These are phyloP conservation scores for Golubevia pallescens DNA, from an alignment of 1,284 basidiomycete species.

Conservation along the genomic window DNA sequence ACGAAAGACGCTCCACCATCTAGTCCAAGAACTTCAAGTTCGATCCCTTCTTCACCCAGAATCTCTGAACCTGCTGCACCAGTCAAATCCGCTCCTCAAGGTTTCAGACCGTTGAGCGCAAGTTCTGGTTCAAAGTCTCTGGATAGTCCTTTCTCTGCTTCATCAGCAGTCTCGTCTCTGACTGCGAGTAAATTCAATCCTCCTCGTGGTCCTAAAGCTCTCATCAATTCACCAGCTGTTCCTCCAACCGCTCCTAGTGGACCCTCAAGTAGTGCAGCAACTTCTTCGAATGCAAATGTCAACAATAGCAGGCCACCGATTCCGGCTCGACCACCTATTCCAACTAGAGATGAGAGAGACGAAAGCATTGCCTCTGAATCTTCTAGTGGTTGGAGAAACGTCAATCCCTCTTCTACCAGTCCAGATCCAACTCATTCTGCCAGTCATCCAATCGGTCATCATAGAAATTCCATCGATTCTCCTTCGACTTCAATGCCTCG, in stretches of 20 bases:
- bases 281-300: not conserved
- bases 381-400: not conserved
- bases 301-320: not conserved
- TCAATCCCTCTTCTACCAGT: not conserved
- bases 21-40: not conserved
- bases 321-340: not conserved
- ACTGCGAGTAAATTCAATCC: slow-evolving; percentile 12
- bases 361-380: not conserved
- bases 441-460: not conserved
- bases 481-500: not conserved
- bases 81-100: not conserved
- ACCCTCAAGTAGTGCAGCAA: not conserved
- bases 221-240: slow-evolving; percentile 14
- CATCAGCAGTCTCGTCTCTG: not conserved
- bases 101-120: not conserved
- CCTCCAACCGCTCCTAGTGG: not conserved
- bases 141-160: not conserved
- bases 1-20: not conserved
- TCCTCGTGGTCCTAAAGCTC: slow-evolving; percentile 18
- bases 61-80: not conserved
- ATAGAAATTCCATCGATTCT: not conserved
- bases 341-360: not conserved
- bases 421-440: not conserved
- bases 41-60: not conserved
- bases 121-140: not conserved